These are phyloP conservation scores for Candida khao-thaluensis DNA, from an alignment of 805 yeast species.

Conservation along the genomic window DNA sequence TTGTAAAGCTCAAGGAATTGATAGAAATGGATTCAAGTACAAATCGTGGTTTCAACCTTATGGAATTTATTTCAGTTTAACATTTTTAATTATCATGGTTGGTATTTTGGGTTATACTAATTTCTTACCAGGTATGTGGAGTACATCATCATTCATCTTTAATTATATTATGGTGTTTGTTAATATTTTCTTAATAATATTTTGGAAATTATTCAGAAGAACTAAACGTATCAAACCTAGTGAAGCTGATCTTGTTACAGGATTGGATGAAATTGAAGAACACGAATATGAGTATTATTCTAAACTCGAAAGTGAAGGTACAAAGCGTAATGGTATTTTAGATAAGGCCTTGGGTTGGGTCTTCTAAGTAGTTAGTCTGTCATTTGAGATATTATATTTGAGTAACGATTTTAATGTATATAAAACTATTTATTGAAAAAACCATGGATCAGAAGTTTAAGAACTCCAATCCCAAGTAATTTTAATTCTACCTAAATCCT, in stretches of 20 bases:
- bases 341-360: conserved; percentile 21
- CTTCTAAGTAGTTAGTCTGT: conserved; percentile 15
- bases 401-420: too few relatives aligned
- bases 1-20: conserved; percentile 37
- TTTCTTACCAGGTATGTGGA: conserved; percentile 59
- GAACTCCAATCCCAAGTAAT: conserved; percentile 45
- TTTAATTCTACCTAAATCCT: conserved; percentile 51
- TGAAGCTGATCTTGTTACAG: conserved; percentile 47
- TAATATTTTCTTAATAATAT: conserved; percentile 26
- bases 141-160: conserved; percentile 59
- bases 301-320: conserved; percentile 26
- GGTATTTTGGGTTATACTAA: conserved; percentile 71
- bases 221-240: conserved; percentile 40
- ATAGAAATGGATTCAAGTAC: conserved; percentile 39
- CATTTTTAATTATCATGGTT: conserved; percentile 37
- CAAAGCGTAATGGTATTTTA: conserved; percentile 4
- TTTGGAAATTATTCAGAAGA: conserved; percentile 39
- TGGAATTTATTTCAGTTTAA: conserved; percentile 30
- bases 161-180: conserved; percentile 70
- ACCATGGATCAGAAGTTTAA: too few relatives aligned
- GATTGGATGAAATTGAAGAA: conserved; percentile 48
- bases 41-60: conserved; percentile 46
- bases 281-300: conserved; percentile 47
- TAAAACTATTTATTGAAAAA: too few relatives aligned
- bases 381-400: too few relatives aligned